Conservation (phyloP, 2,329 filamentous ascomycete species). For the Colletotrichum sp. region DNA sequence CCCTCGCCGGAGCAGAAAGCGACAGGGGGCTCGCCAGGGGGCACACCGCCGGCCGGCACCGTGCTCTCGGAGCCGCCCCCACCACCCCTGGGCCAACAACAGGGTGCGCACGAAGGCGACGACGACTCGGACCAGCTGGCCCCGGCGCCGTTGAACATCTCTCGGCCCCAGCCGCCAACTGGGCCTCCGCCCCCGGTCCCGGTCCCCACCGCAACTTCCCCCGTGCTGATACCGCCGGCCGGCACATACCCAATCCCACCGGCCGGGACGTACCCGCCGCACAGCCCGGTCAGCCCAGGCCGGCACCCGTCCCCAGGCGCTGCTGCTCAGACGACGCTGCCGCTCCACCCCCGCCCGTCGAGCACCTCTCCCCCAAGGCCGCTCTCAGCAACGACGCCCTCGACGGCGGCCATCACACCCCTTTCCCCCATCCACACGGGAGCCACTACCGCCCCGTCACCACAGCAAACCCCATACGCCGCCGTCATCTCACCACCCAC, state of each 20-base stretch:
- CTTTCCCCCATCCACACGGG: neutral
- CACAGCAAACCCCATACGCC: neutral
- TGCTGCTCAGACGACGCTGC: neutral
- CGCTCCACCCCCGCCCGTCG: neutral
- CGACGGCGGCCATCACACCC: neutral
- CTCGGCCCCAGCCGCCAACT: neutral
- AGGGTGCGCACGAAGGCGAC: neutral
- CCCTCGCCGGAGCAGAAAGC: neutral
- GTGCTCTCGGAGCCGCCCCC: neutral
- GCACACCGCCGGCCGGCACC: neutral
- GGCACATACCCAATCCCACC: neutral
- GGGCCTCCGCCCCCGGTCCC: neutral
- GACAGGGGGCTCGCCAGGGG: neutral
- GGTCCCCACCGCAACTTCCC: neutral
- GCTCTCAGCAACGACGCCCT: neutral
- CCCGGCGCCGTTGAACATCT: slow-evolving; percentile 7
- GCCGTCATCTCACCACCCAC: neutral
- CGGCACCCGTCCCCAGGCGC: neutral
- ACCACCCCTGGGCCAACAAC: neutral
- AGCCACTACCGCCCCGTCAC: neutral
- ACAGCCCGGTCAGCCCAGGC: neutral
- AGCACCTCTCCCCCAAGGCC: neutral
- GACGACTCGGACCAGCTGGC: neutral
- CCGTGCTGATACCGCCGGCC: neutral
- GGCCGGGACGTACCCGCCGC: neutral